These are phyloP conservation scores for Xylariaceae sp. DNA, from an alignment of 2,329 filamentous ascomycete genomes.

Conservation along the genomic window DNA sequence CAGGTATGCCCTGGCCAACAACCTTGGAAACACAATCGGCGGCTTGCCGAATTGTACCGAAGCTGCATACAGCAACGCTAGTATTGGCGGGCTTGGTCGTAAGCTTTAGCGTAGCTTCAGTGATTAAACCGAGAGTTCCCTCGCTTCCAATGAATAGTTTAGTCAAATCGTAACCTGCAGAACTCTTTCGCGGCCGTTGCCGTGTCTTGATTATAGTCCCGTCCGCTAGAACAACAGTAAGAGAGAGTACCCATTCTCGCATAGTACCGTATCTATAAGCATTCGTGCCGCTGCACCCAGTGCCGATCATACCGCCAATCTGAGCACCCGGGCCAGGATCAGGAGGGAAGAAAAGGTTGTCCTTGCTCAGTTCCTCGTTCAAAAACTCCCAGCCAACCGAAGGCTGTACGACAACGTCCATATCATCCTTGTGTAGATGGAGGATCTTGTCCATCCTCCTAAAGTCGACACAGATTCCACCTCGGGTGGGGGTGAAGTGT, in stretches of 20 bases:
- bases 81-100: slow-evolving; percentile 76
- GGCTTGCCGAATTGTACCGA: slow-evolving; percentile 60
- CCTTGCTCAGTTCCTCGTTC: slow-evolving; percentile 71
- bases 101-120: slow-evolving; percentile 78
- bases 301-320: slow-evolving; percentile 82
- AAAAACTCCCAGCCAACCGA: slow-evolving; percentile 80
- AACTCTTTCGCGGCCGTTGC: slow-evolving; percentile 77
- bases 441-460: slow-evolving; percentile 75
- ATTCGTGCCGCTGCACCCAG: slow-evolving; percentile 74
- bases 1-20: slow-evolving; percentile 73
- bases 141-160: slow-evolving; percentile 81
- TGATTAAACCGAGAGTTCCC: slow-evolving; percentile 81
- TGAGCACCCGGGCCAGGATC: slow-evolving; percentile 84
- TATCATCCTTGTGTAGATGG: slow-evolving; percentile 68
- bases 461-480: slow-evolving; percentile 80
- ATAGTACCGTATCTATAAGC: slow-evolving; percentile 86
- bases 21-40: slow-evolving; percentile 75
- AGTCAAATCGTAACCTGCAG: slow-evolving; percentile 82
- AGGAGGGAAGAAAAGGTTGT: slow-evolving; percentile 82
- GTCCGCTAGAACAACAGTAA: slow-evolving; percentile 83
- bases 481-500: slow-evolving; percentile 74
- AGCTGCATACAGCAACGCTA: slow-evolving; percentile 69
- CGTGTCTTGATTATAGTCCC: slow-evolving; percentile 81
- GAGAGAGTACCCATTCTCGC: slow-evolving; percentile 83
- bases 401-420: slow-evolving; percentile 72